Base-by-base conservation (phyloP, 805 yeast genomes). In the Cyberlindnera euphorbiiphila region DNA sequence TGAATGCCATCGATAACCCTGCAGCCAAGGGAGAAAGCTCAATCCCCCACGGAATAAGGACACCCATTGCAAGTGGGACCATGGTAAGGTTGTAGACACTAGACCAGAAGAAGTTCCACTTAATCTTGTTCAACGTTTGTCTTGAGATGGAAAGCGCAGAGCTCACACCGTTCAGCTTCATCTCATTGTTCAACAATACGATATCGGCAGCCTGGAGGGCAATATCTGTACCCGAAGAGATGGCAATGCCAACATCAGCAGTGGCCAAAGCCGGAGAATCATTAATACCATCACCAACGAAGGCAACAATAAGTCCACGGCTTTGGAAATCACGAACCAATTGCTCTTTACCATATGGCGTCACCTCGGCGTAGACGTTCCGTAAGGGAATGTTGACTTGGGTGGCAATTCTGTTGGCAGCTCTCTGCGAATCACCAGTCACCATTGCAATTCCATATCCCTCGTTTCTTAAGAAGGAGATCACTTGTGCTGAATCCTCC, bases 161-260 rank as follows among this genome's bases (percentile, higher is more conserved):
- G 18, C 71, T 59, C 5, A 83, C 72, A 8, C 84, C 80, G 14
- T 55, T 53, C 35, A 79, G 58, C 38, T 53, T 47, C 13, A 33
- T 29, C 22, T 52, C 47, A 16, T 67, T 64, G 10, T 75, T 72
- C 55, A 85, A 59, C 12, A 93, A 65, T 14, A 93, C 96, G 25
- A 93, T 74, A 59, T 88, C 96, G 0, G 98, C 96, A n/a, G 96
- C 85, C 49, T 89, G 96, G 49, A 93, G 83, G 1, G 98, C 98
- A 49, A 93, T 85, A 53, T 93, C 98, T 0, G 98, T 85, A 5
- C 98, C 96, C 0, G 94, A 76, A 9, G 94, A 81, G 41, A 94
- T 77, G 9, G 98, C 93, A 51, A 94, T 78, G 17, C 98, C 98
- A 14, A 93, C 63, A 48, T 88, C 86, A 1, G 96, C 84, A 39